A percentile compares a stretch with the other conserved stretches of the same genome.
Conservation (phyloP, 1,139 yeast genomes). For the Saccharomyces hybrid region DNA sequence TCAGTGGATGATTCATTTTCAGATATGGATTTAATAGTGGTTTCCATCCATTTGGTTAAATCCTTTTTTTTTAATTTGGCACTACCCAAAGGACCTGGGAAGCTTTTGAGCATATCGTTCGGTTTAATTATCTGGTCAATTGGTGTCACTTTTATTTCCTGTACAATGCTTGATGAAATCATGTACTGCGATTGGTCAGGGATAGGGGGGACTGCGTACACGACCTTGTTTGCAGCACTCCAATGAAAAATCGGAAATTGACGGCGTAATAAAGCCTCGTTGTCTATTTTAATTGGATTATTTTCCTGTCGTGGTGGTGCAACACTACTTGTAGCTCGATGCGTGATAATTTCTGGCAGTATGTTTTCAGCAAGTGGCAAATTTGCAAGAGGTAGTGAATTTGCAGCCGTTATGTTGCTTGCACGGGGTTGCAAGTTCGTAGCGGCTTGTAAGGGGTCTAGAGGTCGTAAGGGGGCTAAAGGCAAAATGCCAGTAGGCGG, state of each 20-base stretch:
- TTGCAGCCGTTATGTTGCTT: neutral
- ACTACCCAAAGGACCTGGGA: slow-evolving; percentile 31
- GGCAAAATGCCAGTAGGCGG: neutral
- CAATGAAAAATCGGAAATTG: slow-evolving; percentile 79
- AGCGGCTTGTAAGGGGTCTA: neutral
- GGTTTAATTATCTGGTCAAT: slow-evolving; percentile 29
- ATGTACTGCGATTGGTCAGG: slow-evolving; percentile 11
- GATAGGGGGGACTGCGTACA: slow-evolving; percentile 39
- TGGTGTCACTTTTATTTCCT: slow-evolving; percentile 31
- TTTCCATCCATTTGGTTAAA: slow-evolving; percentile 27
- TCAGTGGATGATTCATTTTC: slow-evolving; percentile 11
- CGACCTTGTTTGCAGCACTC: slow-evolving; percentile 45
- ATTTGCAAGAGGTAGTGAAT: neutral
- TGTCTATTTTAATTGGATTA: slow-evolving; percentile 11
- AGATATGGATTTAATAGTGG: slow-evolving; percentile 7
- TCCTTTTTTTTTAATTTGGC: slow-evolving; percentile 25
- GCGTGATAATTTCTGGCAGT: neutral
- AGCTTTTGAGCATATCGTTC: slow-evolving; percentile 28
- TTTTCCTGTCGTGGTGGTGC: slow-evolving; percentile 8
- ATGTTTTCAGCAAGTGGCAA: neutral
- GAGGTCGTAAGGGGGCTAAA: neutral
- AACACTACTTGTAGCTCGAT: neutral
- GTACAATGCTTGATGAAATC: slow-evolving; percentile 13
- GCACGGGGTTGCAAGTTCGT: neutral
- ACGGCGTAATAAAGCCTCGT: slow-evolving; percentile 33